These are phyloP conservation scores for Daphne laureola DNA, from an alignment of 441 rosid genomes.

Conservation along the genomic window DNA sequence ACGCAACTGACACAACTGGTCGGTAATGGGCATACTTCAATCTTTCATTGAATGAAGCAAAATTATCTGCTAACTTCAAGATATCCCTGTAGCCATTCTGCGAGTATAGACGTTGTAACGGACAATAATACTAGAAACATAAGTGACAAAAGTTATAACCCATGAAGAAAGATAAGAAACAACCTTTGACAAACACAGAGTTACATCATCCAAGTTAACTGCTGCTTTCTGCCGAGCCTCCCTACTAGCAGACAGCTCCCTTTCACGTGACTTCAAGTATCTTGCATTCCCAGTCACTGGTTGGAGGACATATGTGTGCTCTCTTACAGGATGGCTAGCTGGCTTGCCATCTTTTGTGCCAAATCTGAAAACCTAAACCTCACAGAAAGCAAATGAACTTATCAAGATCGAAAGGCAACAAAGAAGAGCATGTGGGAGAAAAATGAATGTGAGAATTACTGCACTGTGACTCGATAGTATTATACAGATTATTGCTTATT, in stretches of 20 bases:
- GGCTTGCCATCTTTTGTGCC: slow-evolving; percentile 86
- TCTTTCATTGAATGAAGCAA: slow-evolving; percentile 84
- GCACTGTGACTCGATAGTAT: background rate
- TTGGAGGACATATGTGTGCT: slow-evolving; percentile 81
- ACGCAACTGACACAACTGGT: slow-evolving; percentile 67
- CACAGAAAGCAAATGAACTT: slow-evolving; percentile 14
- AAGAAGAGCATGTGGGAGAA: background rate
- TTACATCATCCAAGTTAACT: slow-evolving; percentile 93
- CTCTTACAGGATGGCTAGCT: slow-evolving; percentile 44
- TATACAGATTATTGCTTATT: background rate
- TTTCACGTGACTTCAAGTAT: slow-evolving; percentile 54
- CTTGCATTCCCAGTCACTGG: slow-evolving; percentile 94
- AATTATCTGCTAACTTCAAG: slow-evolving; percentile 90
- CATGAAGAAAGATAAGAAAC: slow-evolving; percentile 12
- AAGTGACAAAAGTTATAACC: slow-evolving; percentile 9
- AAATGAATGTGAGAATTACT: background rate
- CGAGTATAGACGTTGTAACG: slow-evolving; percentile 21
- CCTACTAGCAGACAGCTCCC: slow-evolving; percentile 29
- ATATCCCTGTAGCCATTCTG: slow-evolving; percentile 92
- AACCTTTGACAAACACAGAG: slow-evolving; percentile 94
- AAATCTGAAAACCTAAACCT: slow-evolving; percentile 69
- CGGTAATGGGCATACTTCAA: slow-evolving; percentile 89
- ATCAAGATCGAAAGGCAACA: slow-evolving; percentile 8
- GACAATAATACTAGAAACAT: slow-evolving; percentile 17
- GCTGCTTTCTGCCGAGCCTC: slow-evolving; percentile 81